Evolutionary conservation across 352 stramenopile species (phyloP).

Genomic region (Globisporangium nagaii): DNA sequence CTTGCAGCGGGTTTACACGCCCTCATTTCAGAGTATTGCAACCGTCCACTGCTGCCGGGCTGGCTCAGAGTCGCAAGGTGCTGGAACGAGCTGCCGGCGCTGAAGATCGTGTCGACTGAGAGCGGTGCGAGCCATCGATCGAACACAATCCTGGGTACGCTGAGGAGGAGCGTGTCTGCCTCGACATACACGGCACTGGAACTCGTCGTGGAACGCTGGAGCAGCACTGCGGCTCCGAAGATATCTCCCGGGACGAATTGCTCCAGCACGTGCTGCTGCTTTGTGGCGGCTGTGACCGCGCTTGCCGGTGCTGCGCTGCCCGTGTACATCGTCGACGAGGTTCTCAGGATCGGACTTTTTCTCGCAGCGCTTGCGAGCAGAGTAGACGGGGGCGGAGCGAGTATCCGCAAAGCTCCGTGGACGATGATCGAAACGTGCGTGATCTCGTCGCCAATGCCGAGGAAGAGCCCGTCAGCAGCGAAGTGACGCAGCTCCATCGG

Average conservation of each 20-base stretch:
- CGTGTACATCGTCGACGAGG: neutral
- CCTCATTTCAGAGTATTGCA: neutral
- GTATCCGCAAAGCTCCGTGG: slow-evolving; percentile 16
- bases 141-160: slow-evolving; percentile 25
- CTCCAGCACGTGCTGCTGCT: neutral
- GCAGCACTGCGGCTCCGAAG: slow-evolving; percentile 30
- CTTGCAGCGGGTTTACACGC: neutral
- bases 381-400: neutral
- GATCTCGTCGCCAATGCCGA: slow-evolving; percentile 18
- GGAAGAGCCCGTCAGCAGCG: slow-evolving; percentile 7
- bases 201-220: slow-evolving; percentile 3
- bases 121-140: slow-evolving; percentile 40
- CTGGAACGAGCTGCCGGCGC: slow-evolving; percentile 33
- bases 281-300: neutral
- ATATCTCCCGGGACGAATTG: slow-evolving; percentile 27
- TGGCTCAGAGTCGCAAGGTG: slow-evolving; percentile 4
- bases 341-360: neutral
- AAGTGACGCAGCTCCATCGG: slow-evolving; percentile 32
- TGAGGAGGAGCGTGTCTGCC: slow-evolving; percentile 30
- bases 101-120: slow-evolving; percentile 24
- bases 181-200: slow-evolving; percentile 20
- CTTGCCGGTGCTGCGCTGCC: neutral
- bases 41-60: neutral
- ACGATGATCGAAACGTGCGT: slow-evolving; percentile 31
- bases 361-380: neutral